These are phyloP conservation scores for Diospyros lotus DNA, from an alignment of 148 eudicot species.

Conservation along the genomic window DNA sequence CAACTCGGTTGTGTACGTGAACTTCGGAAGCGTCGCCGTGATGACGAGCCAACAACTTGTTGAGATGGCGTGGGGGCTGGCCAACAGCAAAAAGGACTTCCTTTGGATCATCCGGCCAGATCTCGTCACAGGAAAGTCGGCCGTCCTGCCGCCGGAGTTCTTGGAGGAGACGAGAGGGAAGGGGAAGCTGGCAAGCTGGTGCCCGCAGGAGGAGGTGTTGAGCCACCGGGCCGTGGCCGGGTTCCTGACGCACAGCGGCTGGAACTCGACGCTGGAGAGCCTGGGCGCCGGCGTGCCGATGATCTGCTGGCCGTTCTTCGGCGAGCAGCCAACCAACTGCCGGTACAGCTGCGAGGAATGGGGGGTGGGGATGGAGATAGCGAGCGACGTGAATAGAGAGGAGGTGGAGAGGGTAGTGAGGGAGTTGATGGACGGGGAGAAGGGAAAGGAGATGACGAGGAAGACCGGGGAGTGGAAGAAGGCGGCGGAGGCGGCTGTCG, in stretches of 20 bases:
- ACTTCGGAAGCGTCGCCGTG: conserved; percentile 49
- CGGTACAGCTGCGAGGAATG: conserved; percentile 25
- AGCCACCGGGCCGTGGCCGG: conserved; percentile 36
- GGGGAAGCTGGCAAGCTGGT: conserved; percentile 48
- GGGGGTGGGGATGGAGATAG: conserved; percentile 36
- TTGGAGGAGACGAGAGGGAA: conserved; percentile 27
- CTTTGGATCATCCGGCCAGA: conserved; percentile 67
- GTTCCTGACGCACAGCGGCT: conserved; percentile 38
- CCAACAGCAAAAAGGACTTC: conserved; percentile 46
- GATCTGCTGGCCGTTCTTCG: conserved; percentile 37
- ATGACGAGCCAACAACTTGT: conserved; percentile 32
- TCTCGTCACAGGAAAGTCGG: conserved; percentile 33
- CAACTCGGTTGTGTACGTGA: conserved; percentile 45
- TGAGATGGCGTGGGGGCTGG: conserved; percentile 70
- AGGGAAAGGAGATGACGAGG: no score
- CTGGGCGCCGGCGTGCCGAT: conserved; percentile 22
- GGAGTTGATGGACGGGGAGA: no score
- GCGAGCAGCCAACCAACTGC: conserved; percentile 32
- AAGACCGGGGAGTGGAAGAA: no score
- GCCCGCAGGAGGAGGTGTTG: conserved; percentile 38
- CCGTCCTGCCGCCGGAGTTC: conserved; percentile 41
- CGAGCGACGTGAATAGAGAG: conserved; percentile 26
- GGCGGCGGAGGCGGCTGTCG: no score
- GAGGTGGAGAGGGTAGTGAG: conserved; percentile 19
- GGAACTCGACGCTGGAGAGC: conserved; percentile 35